Percentiles rank a stretch among this genome's conserved stretches.
phyloP scores from a whole-genome alignment of 108 stramenopile species.

The Fistulifera solaris region DNA sequence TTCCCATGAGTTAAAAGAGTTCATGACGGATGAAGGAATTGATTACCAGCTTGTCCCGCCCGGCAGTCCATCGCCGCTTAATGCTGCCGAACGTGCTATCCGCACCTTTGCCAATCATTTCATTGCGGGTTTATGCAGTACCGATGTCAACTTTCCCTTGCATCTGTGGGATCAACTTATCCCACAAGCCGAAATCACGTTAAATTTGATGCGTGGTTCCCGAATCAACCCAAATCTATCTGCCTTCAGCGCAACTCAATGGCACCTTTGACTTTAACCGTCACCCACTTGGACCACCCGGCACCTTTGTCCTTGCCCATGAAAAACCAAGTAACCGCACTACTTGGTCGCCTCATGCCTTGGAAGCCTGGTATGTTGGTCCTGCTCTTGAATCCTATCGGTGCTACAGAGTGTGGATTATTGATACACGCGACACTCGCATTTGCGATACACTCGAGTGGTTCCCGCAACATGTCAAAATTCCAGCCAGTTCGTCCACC shows the following conservation, averaged over 20 bases:
- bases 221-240: constrained; percentile 16
- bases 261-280: constrained; percentile 19
- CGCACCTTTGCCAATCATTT: constrained; percentile 41
- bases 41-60: constrained; percentile 28
- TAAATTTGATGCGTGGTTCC: constrained; percentile 23
- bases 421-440: constrained; percentile 11
- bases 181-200: constrained; percentile 25
- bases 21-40: not conserved
- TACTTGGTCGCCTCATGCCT: constrained; percentile 16
- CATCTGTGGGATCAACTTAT: constrained; percentile 22
- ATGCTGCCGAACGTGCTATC: constrained; percentile 45
- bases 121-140: constrained; percentile 9
- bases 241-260: constrained; percentile 6
- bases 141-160: constrained; percentile 21
- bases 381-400: constrained; percentile 41
- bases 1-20: constrained; percentile 6
- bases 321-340: constrained; percentile 22
- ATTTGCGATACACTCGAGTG: constrained; percentile 27
- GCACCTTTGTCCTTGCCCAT: constrained; percentile 18
- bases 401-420: constrained; percentile 19
- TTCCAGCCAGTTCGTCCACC: constrained; percentile 3
- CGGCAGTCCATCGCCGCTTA: constrained; percentile 20
- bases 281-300: constrained; percentile 13
- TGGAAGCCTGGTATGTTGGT: constrained; percentile 36
- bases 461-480: constrained; percentile 14